A percentile compares a stretch with the other conserved stretches of the same genome.
Evolutionary conservation across 768 basidiomycete species (phyloP).

Genomic region (Coprinopsis sp.): DNA sequence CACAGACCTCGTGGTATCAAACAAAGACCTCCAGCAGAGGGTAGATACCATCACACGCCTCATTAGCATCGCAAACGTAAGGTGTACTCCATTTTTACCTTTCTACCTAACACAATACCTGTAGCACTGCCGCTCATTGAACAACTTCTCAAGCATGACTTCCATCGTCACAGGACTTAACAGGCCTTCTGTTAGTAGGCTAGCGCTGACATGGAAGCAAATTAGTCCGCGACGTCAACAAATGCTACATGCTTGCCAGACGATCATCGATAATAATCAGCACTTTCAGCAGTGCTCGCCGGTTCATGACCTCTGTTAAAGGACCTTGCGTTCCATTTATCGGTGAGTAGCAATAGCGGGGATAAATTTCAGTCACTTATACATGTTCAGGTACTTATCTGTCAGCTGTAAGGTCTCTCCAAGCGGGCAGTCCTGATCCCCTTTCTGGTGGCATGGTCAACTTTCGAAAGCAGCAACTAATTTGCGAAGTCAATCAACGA

Average conservation of each 20-base stretch:
- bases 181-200: slow-evolving; percentile 82
- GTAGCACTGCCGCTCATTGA: slow-evolving; percentile 79
- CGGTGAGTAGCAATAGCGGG: slow-evolving; percentile 48
- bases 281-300: slow-evolving; percentile 89
- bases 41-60: slow-evolving; percentile 81
- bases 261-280: slow-evolving; percentile 87
- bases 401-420: slow-evolving; percentile 90
- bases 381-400: slow-evolving; percentile 80
- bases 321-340: slow-evolving; percentile 96
- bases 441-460: slow-evolving; percentile 81
- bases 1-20: slow-evolving; percentile 67
- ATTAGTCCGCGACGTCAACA: slow-evolving; percentile 68
- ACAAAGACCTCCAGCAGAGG: slow-evolving; percentile 78
- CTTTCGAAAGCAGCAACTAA: slow-evolving; percentile 90
- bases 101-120: background rate
- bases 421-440: slow-evolving; percentile 88
- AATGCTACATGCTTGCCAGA: slow-evolving; percentile 73
- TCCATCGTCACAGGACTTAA: slow-evolving; percentile 91
- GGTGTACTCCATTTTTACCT: slow-evolving; percentile 23
- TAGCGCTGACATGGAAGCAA: slow-evolving; percentile 91
- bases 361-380: slow-evolving; percentile 9
- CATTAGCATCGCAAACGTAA: slow-evolving; percentile 83
- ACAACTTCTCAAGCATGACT: slow-evolving; percentile 94
- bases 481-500: slow-evolving; percentile 92
- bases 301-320: slow-evolving; percentile 70